These are phyloP conservation scores for Fusarium domesticum DNA, from an alignment of 2,329 filamentous ascomycete genomes.

Conservation along the genomic window DNA sequence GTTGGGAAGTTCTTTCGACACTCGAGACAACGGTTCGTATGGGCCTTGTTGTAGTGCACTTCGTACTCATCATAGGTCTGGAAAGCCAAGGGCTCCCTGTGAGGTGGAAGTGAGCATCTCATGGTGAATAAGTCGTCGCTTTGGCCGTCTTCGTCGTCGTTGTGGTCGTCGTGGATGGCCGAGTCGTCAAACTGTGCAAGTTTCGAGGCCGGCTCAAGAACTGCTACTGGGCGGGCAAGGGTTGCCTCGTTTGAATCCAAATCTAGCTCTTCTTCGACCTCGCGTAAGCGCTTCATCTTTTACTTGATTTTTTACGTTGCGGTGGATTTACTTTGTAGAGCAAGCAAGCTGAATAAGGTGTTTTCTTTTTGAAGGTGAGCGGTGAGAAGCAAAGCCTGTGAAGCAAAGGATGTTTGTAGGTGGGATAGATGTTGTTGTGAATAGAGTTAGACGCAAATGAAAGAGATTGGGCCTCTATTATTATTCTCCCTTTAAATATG, in stretches of 20 bases:
- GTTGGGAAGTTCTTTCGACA: slow-evolving; percentile 89
- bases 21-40: slow-evolving; percentile 80
- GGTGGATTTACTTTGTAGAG: slow-evolving; percentile 27
- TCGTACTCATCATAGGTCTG: slow-evolving; percentile 77
- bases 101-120: slow-evolving; percentile 78
- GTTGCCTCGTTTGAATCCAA: slow-evolving; percentile 23
- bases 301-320: slow-evolving; percentile 18
- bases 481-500: too few relatives aligned
- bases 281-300: slow-evolving; percentile 63
- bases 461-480: neutral
- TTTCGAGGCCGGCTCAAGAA: slow-evolving; percentile 44
- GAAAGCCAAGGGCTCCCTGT: slow-evolving; percentile 69
- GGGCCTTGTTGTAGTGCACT: slow-evolving; percentile 75
- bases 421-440: neutral
- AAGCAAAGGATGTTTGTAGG: neutral
- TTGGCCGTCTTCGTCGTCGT: slow-evolving; percentile 38
- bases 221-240: neutral
- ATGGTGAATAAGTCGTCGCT: slow-evolving; percentile 51
- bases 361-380: neutral
- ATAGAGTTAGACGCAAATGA: neutral
- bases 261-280: slow-evolving; percentile 49
- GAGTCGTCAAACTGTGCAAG: slow-evolving; percentile 56
- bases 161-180: slow-evolving; percentile 38
- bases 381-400: neutral
- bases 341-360: slow-evolving; percentile 14